Evolutionary conservation across 1,284 basidiomycete genomes (phyloP).

Genomic region (Laetiporus sulphureus): DNA sequence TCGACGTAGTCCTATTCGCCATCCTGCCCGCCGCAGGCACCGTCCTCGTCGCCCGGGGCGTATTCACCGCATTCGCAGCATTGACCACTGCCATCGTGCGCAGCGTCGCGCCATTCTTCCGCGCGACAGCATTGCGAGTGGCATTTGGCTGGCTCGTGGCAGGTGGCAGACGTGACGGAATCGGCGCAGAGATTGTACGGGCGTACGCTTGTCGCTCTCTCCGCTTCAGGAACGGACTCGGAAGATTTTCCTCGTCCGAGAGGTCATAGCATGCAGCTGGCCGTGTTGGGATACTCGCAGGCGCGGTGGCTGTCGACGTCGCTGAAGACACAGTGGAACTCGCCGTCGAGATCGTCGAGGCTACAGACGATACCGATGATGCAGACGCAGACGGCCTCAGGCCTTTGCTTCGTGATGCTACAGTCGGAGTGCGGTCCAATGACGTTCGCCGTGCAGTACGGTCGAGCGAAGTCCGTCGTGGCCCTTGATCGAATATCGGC

Average conservation of each 20-base stretch:
- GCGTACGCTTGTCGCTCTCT: slow-evolving; percentile 33
- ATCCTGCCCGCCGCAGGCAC: not conserved
- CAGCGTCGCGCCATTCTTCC: slow-evolving; percentile 41
- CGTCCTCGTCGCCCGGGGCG: not conserved
- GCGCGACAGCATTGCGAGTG: not conserved
- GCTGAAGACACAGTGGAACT: slow-evolving; percentile 4
- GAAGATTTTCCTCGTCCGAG: slow-evolving; percentile 76
- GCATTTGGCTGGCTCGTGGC: not conserved
- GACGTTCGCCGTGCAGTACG: not conserved
- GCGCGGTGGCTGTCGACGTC: not conserved
- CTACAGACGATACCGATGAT: not conserved
- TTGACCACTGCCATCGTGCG: slow-evolving; percentile 62
- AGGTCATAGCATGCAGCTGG: slow-evolving; percentile 52
- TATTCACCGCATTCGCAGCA: slow-evolving; percentile 29
- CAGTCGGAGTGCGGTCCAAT: not conserved
- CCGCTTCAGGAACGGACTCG: slow-evolving; percentile 74
- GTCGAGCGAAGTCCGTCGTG: not conserved
- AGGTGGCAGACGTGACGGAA: not conserved
- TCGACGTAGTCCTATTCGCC: slow-evolving; percentile 1
- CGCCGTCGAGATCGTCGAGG: not conserved
- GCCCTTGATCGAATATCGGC: not conserved
- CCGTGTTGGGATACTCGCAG: not conserved
- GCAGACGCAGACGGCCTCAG: slow-evolving; percentile 2
- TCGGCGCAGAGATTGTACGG: slow-evolving; percentile 9
- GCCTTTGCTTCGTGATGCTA: slow-evolving; percentile 1